Evolutionary conservation across 495 filamentous ascomycete genomes (phyloP).

Genomic region (Trichoderma gamsii): DNA sequence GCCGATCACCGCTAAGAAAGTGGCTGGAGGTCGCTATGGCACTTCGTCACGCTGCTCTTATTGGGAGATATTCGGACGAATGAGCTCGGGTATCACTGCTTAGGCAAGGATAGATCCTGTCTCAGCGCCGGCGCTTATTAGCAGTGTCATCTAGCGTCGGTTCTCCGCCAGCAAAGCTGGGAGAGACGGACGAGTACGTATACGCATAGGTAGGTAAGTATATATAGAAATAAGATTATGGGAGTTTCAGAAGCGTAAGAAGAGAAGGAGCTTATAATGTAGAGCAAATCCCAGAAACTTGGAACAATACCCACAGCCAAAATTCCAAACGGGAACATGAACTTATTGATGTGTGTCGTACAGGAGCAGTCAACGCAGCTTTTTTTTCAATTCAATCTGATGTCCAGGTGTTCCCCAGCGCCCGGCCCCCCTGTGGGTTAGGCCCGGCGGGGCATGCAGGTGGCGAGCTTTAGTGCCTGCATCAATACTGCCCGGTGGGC

Average conservation of each 20-base stretch:
- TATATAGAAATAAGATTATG: too few species aligned
- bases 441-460: neutral
- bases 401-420: neutral
- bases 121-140: neutral
- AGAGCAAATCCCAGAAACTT: too few species aligned
- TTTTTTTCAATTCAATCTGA: neutral
- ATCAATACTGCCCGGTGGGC: neutral
- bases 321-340: too few species aligned
- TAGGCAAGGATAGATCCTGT: neutral
- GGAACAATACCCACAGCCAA: too few species aligned
- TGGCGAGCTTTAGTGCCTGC: neutral
- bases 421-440: neutral
- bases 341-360: too few species aligned
- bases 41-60: neutral
- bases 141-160: neutral
- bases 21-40: neutral
- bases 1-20: neutral
- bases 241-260: too few species aligned
- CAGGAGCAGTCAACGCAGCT: too few species aligned
- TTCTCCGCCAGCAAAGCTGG: too few species aligned
- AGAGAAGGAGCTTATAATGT: too few species aligned
- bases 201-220: too few species aligned
- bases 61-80: slow-evolving; percentile 9
- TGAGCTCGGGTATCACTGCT: neutral
- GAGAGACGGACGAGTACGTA: too few species aligned